Conservation (phyloP, 495 filamentous ascomycete species). For the Cladorrhinum samala region DNA sequence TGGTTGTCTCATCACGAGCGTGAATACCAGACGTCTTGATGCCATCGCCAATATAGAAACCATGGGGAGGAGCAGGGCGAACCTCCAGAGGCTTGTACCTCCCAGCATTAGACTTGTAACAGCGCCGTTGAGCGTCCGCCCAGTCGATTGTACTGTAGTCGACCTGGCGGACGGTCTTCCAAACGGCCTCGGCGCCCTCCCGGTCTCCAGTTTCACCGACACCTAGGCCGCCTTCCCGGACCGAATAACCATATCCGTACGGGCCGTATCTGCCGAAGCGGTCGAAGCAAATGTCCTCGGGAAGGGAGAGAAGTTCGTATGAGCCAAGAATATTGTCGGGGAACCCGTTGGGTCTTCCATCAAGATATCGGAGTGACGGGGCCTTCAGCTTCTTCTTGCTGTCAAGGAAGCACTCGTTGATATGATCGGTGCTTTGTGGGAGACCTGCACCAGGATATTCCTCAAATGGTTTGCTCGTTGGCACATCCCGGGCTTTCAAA, state of each 20-base stretch:
- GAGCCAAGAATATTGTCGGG: slow-evolving; percentile 78
- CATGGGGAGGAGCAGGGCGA: slow-evolving; percentile 34
- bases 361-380: slow-evolving; percentile 62
- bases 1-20: slow-evolving; percentile 3
- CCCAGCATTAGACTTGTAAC: slow-evolving; percentile 60
- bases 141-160: slow-evolving; percentile 70
- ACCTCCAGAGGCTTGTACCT: slow-evolving; percentile 50
- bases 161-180: slow-evolving; percentile 60
- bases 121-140: slow-evolving; percentile 67
- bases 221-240: slow-evolving; percentile 70
- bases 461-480: slow-evolving; percentile 48
- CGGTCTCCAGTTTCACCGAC: slow-evolving; percentile 71
- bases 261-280: slow-evolving; percentile 81
- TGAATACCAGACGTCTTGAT: slow-evolving; percentile 1
- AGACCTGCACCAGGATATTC: slow-evolving; percentile 60
- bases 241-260: slow-evolving; percentile 82
- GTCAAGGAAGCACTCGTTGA: slow-evolving; percentile 71
- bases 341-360: slow-evolving; percentile 71
- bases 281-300: slow-evolving; percentile 90
- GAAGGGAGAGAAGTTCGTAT: slow-evolving; percentile 70
- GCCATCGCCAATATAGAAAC: slow-evolving; percentile 36
- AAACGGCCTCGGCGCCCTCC: slow-evolving; percentile 67
- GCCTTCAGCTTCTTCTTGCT: slow-evolving; percentile 52
- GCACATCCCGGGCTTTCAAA: not conserved
- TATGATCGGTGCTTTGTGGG: slow-evolving; percentile 42